Base-by-base conservation (phyloP, 352 stramenopile species). In the Elongisporangium anandrum region DNA sequence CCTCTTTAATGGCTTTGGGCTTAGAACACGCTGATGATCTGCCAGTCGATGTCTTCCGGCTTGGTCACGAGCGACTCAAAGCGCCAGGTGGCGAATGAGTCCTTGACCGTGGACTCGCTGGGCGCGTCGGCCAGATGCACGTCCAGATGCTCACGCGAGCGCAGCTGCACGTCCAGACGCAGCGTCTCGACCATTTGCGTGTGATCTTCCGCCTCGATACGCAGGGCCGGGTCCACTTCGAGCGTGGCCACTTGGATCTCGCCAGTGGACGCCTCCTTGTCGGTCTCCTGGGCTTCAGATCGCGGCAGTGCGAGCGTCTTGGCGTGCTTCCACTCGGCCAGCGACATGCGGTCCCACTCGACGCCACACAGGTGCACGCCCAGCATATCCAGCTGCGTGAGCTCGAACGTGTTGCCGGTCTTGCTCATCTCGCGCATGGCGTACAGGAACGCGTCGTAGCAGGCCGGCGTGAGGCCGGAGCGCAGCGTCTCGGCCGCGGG, bases 401-500 rank as follows among this genome's bases (percentile, higher is more conserved):
- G 66, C 22, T 70, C 70, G 41, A 87, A 83, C 20, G 47, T 61
- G 53, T 83, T 81, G 49, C 70, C 75, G 0, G 56, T 66, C 55
- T 81, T 79, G 52, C 47, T 81, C 6, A 72, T 79, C 63, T 87
- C 61, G 53, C 74, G 66, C 72, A 87, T 84, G 23, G 72, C 74
- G 41, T 77, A 81, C 12, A 82, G 47, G 57, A 85, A 80, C 34
- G 76, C 71, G 23, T 86, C 68, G 62, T 69, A 86, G 61, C 72
- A 65, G 8, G 39, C 61, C 38, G 65, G 69, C 4, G 60, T 73
- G n/a, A 48, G 64, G 23, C 59, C 70, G 45, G 52, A 21, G 22
- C 68, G 59, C 68, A 77, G 66, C 51, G 68, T 70, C 9, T 80
- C 72, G n/a, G 72, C 65, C 2, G 70, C 71, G 15, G 55, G 47